These are phyloP conservation scores for Auricularia cornea DNA, from an alignment of 768 basidiomycete species.

Conservation along the genomic window DNA sequence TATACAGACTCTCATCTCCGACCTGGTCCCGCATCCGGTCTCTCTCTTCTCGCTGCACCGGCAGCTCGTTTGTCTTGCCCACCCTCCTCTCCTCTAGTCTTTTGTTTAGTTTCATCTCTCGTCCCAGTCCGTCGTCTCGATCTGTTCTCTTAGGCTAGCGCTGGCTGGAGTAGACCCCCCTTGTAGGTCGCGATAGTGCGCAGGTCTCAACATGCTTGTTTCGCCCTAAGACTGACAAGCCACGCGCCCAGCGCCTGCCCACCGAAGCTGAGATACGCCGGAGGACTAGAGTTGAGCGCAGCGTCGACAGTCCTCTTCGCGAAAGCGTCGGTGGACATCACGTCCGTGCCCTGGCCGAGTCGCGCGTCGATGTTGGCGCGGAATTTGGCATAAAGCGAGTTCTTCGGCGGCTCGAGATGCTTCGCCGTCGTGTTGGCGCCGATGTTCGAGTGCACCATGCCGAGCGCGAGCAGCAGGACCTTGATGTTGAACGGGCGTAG, in stretches of 20 bases:
- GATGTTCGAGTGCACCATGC: constrained; percentile 58
- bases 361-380: constrained; percentile 46
- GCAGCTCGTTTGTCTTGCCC: too few species aligned
- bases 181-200: too few species aligned
- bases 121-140: too few species aligned
- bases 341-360: constrained; percentile 38
- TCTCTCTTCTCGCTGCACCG: too few species aligned
- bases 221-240: background rate
- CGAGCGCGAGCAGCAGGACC: constrained; percentile 63
- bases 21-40: too few species aligned
- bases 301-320: constrained; percentile 44
- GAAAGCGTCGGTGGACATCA: constrained; percentile 45
- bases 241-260: constrained; percentile 13
- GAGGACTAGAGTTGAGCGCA: constrained; percentile 32
- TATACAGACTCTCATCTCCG: too few species aligned
- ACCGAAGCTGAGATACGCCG: constrained; percentile 44
- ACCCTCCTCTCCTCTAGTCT: too few species aligned
- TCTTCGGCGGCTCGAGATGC: constrained; percentile 36
- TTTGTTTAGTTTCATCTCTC: too few species aligned
- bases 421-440: constrained; percentile 37
- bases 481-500: constrained; percentile 60
- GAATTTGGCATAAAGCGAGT: constrained; percentile 48
- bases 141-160: too few species aligned
- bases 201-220: too few species aligned
- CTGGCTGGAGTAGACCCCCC: too few species aligned